A percentile compares a stretch with the other conserved stretches of the same genome.
These are phyloP conservation scores for Fusarium sp. DNA, from an alignment of 2,329 filamentous ascomycete genomes.

Conservation along the genomic window DNA sequence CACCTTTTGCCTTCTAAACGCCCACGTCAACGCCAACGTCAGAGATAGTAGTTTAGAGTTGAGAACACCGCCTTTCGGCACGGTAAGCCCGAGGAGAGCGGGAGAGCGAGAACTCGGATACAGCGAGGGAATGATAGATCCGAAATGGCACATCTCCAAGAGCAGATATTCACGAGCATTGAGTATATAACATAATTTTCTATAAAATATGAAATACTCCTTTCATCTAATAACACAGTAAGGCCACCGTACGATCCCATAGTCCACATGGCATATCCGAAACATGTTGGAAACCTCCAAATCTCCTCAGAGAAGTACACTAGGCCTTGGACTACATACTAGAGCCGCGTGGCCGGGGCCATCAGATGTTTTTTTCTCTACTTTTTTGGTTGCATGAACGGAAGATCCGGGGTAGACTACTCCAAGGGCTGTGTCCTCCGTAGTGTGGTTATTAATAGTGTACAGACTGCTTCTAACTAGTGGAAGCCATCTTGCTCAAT, in stretches of 20 bases:
- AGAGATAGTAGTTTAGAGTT: slow-evolving; percentile 13
- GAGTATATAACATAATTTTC: neutral
- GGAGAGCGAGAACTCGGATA: too few species aligned
- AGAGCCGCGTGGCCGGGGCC: slow-evolving; percentile 23
- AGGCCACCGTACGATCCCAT: too few species aligned
- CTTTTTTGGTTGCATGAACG: neutral
- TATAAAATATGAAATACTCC: neutral
- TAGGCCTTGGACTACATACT: neutral
- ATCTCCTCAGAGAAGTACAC: neutral
- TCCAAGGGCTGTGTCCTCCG: neutral
- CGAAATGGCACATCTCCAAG: neutral
- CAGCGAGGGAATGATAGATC: slow-evolving; percentile 6
- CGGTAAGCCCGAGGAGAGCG: slow-evolving; percentile 24
- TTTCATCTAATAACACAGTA: neutral
- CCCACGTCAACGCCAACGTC: slow-evolving; percentile 32
- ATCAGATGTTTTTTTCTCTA: too few species aligned
- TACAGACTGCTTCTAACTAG: neutral
- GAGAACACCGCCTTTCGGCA: slow-evolving; percentile 27
- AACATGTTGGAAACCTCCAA: slow-evolving; percentile 19
- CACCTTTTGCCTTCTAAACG: slow-evolving; percentile 20
- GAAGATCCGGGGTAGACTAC: slow-evolving; percentile 4
- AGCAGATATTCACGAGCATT: neutral
- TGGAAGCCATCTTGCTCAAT: neutral
- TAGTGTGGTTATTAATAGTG: slow-evolving; percentile 12
- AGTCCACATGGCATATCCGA: slow-evolving; percentile 13